Evolutionary conservation across 164 flowering plant species (phyloP).

Genomic region (Kingdonia uniflora): DNA sequence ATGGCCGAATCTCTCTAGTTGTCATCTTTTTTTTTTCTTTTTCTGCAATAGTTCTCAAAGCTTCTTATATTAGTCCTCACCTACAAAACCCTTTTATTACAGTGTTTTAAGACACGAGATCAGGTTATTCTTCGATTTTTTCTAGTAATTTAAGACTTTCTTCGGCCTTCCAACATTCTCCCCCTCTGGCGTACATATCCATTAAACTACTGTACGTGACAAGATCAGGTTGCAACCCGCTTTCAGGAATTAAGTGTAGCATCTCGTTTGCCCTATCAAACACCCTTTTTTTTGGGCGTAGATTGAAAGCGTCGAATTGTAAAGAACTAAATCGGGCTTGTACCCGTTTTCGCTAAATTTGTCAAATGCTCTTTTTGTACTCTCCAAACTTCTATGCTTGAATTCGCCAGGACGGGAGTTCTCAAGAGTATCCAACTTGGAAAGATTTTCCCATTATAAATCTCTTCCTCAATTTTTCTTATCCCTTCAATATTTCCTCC

Average conservation of each 20-base stretch:
- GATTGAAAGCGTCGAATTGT: slow-evolving; percentile 74
- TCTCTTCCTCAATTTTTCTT: slow-evolving; percentile 44
- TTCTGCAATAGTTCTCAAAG: slow-evolving; percentile 49
- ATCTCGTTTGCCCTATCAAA: slow-evolving; percentile 60
- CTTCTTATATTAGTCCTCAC: slow-evolving; percentile 83
- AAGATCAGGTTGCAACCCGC: slow-evolving; percentile 67
- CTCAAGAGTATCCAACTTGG: slow-evolving; percentile 82
- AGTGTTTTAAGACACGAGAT: slow-evolving; percentile 80
- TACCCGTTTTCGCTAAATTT: slow-evolving; percentile 48
- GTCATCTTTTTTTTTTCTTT: no score
- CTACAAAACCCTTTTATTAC: slow-evolving; percentile 89
- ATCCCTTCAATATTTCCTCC: slow-evolving; percentile 57
- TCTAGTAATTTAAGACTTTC: slow-evolving; percentile 51
- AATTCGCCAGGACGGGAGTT: slow-evolving; percentile 61
- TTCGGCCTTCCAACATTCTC: slow-evolving; percentile 84
- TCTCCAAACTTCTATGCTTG: slow-evolving; percentile 50
- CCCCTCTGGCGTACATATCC: slow-evolving; percentile 84
- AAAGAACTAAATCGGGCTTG: slow-evolving; percentile 74
- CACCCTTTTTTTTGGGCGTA: slow-evolving; percentile 59
- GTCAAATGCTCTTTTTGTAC: slow-evolving; percentile 72
- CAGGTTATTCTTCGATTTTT: slow-evolving; percentile 45
- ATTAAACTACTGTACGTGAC: slow-evolving; percentile 79
- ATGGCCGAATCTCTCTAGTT: slow-evolving; percentile 53
- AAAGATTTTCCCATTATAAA: no score
- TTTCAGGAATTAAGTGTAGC: slow-evolving; percentile 39